Evolutionary conservation across 2,329 filamentous ascomycete species (phyloP), one percentile per base, ranked within the genome.

Genomic region (Podosphaera xanthii): DNA sequence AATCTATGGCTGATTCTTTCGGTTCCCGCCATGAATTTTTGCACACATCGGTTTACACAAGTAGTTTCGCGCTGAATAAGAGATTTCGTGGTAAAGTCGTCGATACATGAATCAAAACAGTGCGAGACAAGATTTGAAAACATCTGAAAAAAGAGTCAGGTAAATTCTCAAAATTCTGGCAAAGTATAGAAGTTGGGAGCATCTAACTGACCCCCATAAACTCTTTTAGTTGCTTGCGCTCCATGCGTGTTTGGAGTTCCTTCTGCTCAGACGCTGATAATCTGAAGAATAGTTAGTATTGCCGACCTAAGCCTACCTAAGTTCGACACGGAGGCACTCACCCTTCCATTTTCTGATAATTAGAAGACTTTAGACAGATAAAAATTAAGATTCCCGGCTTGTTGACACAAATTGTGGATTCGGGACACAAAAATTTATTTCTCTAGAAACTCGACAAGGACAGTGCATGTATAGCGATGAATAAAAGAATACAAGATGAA

Each of bases 211-310:
- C 92, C 68, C 82, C 86, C 84, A 97, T 95, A 71, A 98, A 97
- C 71, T 97, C 91, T 76, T 95, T 95, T 79, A 98, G 87, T 75
- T 98, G 92, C 75, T 92, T 94, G 75, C 87, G 86, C 77, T 97
- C 89, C 81, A 98, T 90, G 73, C 92, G 88, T 75, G 81, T 75
- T 74, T 94, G 85, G 70, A 98, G 86, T 78, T 92, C 87, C 75
- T 87, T 86, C 77, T 94, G 87, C 78, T 97, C 91, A 68, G 81
- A 72, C 42, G 65, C 62, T 46, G 67, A 66, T 53, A 70, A 64
- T 64, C 68, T 68, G 60, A 62, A 53, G 53, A 63, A 54, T 36
- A 8, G 52, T 64, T 61, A 40, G 36, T 40, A 40, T 40, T 10
- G 10, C 10, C 10, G 5, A 22, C 36, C 5, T 10, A 40, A 6